Evolutionary conservation across 306 rosid genomes (phyloP), one percentile per base, ranked within the genome.

Genomic region (Prunus mongolica): DNA sequence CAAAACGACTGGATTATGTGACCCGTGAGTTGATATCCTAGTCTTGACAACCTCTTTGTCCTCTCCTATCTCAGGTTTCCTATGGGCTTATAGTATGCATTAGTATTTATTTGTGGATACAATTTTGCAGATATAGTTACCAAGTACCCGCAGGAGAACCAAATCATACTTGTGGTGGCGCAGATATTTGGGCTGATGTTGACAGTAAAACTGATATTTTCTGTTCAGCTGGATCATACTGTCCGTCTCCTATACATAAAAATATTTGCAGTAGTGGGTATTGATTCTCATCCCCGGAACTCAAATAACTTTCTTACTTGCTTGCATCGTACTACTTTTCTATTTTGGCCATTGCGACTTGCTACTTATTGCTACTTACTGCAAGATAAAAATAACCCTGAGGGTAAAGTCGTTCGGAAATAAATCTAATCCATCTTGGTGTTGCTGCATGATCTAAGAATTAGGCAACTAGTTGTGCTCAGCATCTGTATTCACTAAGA

Each of bases 171-270:
- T 90, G 97, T 83, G 97, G 97, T 11, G 84, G 93, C 73, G 97
- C 93, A 78, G 96, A 92, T 82, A 74, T 87, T 65, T 92, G 97
- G 97, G 70, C 86, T 46, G 88, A 83, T 32, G 84, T 85, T 54
- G 76, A 58, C 51, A 80, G 79, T 81, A 92, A 86, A 76, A 86
- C 87, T 79, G 90, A 90, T 19, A 72, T 92, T 79, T 92, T 92
- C 75, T 92, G 97, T 87, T 84, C 91, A 79, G 87, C 91, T 30
- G 97, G 97, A 76, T 92, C 93, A 49, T 87, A 87, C 78, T 90
- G 97, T 81, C 97, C 97, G 12, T 52, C 89, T 65, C 80, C 93
- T 54, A 90, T 81, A 12, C 63, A 68, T 22, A 83, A 73, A 87
- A 63, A 78, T 74, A 38, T 82, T 78, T 92, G 97, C 81, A 80